Evolutionary conservation across 176 grass and related monocot genomes (phyloP).

Genomic region (Triticum turgidum): DNA sequence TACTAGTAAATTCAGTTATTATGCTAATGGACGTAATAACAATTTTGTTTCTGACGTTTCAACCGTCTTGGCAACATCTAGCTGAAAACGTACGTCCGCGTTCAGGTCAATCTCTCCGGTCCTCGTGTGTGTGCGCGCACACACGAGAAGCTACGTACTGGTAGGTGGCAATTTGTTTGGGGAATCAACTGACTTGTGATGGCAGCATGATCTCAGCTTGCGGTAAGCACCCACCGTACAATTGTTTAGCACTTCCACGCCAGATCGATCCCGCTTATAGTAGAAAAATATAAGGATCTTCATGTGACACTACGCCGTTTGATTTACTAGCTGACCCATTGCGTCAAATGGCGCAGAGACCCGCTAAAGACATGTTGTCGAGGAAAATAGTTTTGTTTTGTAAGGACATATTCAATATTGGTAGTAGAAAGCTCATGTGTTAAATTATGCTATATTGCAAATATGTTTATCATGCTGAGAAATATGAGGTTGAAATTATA

Average conservation of each 20-base stretch:
- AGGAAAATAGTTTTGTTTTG: too few species aligned
- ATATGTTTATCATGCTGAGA: too few species aligned
- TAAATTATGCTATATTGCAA: too few species aligned
- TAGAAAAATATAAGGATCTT: not conserved
- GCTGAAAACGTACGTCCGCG: not conserved
- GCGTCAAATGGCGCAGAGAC: too few species aligned
- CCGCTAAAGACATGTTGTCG: too few species aligned
- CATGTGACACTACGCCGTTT: constrained; percentile 39
- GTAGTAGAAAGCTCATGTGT: too few species aligned
- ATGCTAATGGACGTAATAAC: not conserved
- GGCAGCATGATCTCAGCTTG: constrained; percentile 13
- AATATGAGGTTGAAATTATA: too few species aligned
- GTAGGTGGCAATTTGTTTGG: not conserved
- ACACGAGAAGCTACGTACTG: too few species aligned
- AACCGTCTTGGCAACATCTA: not conserved
- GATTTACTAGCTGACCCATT: constrained; percentile 13
- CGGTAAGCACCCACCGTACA: not conserved
- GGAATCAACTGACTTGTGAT: not conserved
- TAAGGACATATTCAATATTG: too few species aligned
- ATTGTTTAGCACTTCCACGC: not conserved
- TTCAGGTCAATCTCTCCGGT: not conserved
- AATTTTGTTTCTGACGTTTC: not conserved
- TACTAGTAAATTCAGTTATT: too few species aligned
- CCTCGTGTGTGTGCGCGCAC: not conserved
- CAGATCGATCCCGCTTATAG: not conserved